Evolutionary conservation across 768 basidiomycete species (phyloP).

Genomic region (Boletus sp.): DNA sequence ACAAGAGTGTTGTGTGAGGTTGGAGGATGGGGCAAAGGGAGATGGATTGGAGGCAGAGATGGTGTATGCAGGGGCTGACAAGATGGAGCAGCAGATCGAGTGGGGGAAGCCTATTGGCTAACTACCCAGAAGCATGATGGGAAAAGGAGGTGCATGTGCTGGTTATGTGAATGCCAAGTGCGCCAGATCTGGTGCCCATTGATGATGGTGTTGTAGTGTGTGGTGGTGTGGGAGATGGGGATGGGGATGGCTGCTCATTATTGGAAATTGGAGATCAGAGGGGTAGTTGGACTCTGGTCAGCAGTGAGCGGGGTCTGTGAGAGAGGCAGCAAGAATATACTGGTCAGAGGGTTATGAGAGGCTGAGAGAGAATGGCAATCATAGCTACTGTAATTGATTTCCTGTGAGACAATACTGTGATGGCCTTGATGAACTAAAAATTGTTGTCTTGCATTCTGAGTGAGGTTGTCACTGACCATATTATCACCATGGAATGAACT

Average conservation of each 20-base stretch:
- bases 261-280: constrained; percentile 71
- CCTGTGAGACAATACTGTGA: too few species aligned
- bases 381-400: too few species aligned
- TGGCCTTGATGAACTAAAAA: too few species aligned
- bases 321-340: constrained; percentile 75
- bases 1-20: constrained; percentile 35
- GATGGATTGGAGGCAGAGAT: constrained; percentile 59
- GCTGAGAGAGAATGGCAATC: constrained; percentile 78
- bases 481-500: too few species aligned
- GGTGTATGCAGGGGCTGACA: constrained; percentile 50
- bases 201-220: constrained; percentile 88
- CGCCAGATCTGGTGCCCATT: constrained; percentile 72
- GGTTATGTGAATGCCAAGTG: constrained; percentile 71
- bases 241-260: constrained; percentile 50
- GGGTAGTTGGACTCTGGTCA: constrained; percentile 86
- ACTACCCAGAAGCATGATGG: constrained; percentile 49
- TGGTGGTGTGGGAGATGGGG: constrained; percentile 37
- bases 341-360: constrained; percentile 78
- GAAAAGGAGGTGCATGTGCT: constrained; percentile 59
- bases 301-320: constrained; percentile 72
- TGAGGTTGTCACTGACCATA: too few species aligned
- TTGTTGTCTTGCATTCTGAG: too few species aligned
- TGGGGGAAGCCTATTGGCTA: constrained; percentile 7
- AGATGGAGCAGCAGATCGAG: constrained; percentile 44
- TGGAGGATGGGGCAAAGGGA: constrained; percentile 47